phyloP scores from a whole-genome alignment of 1,284 basidiomycete species.

The Microbotryum silenes-acaulis region DNA sequence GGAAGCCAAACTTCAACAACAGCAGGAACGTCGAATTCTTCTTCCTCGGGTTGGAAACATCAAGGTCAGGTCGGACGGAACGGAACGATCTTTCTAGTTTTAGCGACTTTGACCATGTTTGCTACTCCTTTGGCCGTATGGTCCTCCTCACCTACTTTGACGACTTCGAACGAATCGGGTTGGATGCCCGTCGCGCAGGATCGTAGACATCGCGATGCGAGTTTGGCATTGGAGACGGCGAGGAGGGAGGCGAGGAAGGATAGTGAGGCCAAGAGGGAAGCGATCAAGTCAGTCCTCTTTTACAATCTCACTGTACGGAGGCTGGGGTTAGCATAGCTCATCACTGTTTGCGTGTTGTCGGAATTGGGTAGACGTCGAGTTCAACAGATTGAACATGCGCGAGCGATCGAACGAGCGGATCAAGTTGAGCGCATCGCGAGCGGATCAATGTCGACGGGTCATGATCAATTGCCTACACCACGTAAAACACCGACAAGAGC shows the following conservation, averaged over 20 bases:
- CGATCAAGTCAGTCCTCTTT: slow-evolving; percentile 11
- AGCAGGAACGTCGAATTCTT: neutral
- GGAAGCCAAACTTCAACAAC: neutral
- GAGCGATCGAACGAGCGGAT: slow-evolving; percentile 17
- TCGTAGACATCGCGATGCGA: slow-evolving; percentile 19
- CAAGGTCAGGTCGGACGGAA: slow-evolving; percentile 18
- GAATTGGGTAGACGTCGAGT: slow-evolving; percentile 14
- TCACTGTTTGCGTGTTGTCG: neutral
- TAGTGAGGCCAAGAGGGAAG: slow-evolving; percentile 22
- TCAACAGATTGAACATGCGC: slow-evolving; percentile 13
- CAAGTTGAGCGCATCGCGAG: slow-evolving; percentile 11
- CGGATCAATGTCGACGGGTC: too few relatives aligned
- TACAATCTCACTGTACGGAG: neutral
- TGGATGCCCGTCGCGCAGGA: slow-evolving; percentile 20
- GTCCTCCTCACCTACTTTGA: slow-evolving; percentile 3
- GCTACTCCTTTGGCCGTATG: slow-evolving; percentile 22
- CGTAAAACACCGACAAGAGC: too few relatives aligned
- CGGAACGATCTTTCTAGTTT: slow-evolving; percentile 23
- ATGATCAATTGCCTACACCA: too few relatives aligned
- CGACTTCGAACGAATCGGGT: slow-evolving; percentile 2
- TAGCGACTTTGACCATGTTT: slow-evolving; percentile 13
- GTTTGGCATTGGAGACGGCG: slow-evolving; percentile 15
- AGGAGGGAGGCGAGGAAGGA: slow-evolving; percentile 15
- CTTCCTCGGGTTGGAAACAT: slow-evolving; percentile 16
- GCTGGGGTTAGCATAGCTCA: too few relatives aligned